phyloP scores from a whole-genome alignment of 768 basidiomycete species.

The Podaxis carcinomalis region DNA sequence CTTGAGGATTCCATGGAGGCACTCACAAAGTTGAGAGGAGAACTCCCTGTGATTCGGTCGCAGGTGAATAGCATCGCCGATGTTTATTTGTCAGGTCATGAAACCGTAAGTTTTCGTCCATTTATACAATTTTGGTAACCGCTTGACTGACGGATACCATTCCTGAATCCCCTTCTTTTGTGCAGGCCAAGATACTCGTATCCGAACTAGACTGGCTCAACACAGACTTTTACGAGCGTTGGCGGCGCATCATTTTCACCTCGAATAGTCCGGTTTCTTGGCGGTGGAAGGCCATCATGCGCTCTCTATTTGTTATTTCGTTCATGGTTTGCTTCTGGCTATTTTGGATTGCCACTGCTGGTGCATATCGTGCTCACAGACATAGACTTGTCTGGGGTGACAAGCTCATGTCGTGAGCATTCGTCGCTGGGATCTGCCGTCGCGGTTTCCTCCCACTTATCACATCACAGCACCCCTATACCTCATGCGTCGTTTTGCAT shows the following conservation, averaged over 20 bases:
- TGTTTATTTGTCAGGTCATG: constrained; percentile 70
- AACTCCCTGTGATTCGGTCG: constrained; percentile 56
- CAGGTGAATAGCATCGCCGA: constrained; percentile 59
- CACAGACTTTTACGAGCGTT: constrained; percentile 73
- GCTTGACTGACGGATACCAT: neutral
- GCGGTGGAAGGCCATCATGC: constrained; percentile 64
- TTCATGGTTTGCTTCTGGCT: constrained; percentile 58
- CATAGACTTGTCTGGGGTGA: constrained; percentile 79
- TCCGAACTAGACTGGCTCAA: constrained; percentile 69
- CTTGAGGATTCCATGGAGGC: constrained; percentile 59
- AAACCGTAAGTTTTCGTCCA: constrained; percentile 43
- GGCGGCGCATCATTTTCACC: constrained; percentile 72
- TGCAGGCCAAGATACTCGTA: constrained; percentile 63
- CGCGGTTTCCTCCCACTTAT: neutral
- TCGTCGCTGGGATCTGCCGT: neutral
- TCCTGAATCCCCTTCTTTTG: neutral
- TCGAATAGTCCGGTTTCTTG: constrained; percentile 67
- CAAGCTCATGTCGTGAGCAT: constrained; percentile 60
- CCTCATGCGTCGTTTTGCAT: neutral
- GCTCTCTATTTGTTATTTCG: constrained; percentile 51
- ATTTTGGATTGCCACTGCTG: constrained; percentile 55
- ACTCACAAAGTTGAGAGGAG: constrained; percentile 50
- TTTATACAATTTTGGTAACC: constrained; percentile 1
- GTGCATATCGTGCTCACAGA: constrained; percentile 70
- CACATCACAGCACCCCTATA: neutral